phyloP scores from a whole-genome alignment of 495 filamentous ascomycete species.

The Aspergillus leporis region DNA sequence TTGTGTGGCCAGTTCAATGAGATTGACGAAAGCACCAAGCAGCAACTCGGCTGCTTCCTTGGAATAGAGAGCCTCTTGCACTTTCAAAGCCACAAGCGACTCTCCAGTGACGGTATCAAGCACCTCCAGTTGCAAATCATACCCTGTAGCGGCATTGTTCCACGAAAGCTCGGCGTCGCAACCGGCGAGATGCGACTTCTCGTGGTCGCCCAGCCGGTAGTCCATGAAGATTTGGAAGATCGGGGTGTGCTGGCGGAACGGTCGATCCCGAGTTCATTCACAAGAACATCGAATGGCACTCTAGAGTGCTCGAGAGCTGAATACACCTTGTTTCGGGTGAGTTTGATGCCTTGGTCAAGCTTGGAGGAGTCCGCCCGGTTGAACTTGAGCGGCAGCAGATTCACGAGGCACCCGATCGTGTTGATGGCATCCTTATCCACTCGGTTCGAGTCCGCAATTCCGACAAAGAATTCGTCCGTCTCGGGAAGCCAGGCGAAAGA shows the following conservation, averaged over 20 bases:
- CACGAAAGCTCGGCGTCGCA: slow-evolving; percentile 5
- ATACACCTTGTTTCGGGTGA: neutral
- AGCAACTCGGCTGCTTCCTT: slow-evolving; percentile 2
- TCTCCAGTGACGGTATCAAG: slow-evolving; percentile 19
- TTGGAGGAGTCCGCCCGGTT: neutral
- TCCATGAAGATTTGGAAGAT: slow-evolving; percentile 36
- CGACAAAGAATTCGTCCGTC: neutral
- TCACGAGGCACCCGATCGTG: neutral
- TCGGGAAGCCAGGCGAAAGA: slow-evolving; percentile 1
- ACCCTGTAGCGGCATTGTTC: slow-evolving; percentile 19
- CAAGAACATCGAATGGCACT: slow-evolving; percentile 4
- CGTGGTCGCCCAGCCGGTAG: slow-evolving; percentile 27
- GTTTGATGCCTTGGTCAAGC: neutral
- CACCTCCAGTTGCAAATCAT: slow-evolving; percentile 26
- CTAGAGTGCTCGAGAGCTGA: neutral
- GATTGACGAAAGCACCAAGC: slow-evolving; percentile 20
- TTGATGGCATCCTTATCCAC: neutral
- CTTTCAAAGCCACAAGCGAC: neutral
- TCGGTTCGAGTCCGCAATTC: slow-evolving; percentile 5
- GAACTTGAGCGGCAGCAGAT: neutral
- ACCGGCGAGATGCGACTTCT: slow-evolving; percentile 12
- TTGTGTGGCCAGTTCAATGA: slow-evolving; percentile 11
- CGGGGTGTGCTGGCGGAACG: slow-evolving; percentile 23
- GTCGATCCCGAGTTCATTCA: slow-evolving; percentile 16
- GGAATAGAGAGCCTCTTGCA: slow-evolving; percentile 12